These are phyloP conservation scores for Schwanniomyces sp. DNA, from an alignment of 805 yeast genomes.

Conservation along the genomic window DNA sequence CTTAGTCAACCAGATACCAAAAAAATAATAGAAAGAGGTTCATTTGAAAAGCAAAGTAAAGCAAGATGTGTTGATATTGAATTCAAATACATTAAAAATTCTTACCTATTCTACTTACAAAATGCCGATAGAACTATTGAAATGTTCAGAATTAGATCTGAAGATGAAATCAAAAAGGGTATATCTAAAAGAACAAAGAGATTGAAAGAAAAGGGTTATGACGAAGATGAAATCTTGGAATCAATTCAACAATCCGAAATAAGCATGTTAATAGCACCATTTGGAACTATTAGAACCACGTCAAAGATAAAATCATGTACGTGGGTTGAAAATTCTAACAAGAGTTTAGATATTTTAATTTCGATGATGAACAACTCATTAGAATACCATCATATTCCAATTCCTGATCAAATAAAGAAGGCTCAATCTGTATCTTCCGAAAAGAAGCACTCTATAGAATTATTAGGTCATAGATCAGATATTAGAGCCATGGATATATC, in stretches of 20 bases:
- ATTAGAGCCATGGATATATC: constrained; percentile 81
- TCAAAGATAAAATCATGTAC: constrained; percentile 63
- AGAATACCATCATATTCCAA: constrained; percentile 59
- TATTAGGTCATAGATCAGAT: constrained; percentile 88
- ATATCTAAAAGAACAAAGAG: constrained; percentile 75
- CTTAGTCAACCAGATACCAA: constrained; percentile 50
- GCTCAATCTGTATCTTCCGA: constrained; percentile 39
- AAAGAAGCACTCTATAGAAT: constrained; percentile 61
- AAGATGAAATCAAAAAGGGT: constrained; percentile 78
- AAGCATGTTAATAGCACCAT: constrained; percentile 64
- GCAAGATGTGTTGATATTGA: constrained; percentile 63
- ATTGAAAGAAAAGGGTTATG: constrained; percentile 66
- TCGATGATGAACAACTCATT: constrained; percentile 74
- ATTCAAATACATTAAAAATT: constrained; percentile 38
- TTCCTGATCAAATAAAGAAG: constrained; percentile 59
- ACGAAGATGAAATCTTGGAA: constrained; percentile 52
- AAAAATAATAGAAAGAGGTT: constrained; percentile 56
- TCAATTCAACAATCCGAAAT: constrained; percentile 46
- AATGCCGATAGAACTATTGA: constrained; percentile 83
- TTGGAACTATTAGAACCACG: constrained; percentile 62
- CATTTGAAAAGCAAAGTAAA: constrained; percentile 72
- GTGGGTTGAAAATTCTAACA: constrained; percentile 57
- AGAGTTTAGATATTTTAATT: constrained; percentile 57
- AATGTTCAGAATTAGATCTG: constrained; percentile 70
- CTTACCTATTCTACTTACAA: constrained; percentile 63